Evolutionary conservation across 2,329 filamentous ascomycete genomes (phyloP).

Genomic region (Neonectria coccinea): DNA sequence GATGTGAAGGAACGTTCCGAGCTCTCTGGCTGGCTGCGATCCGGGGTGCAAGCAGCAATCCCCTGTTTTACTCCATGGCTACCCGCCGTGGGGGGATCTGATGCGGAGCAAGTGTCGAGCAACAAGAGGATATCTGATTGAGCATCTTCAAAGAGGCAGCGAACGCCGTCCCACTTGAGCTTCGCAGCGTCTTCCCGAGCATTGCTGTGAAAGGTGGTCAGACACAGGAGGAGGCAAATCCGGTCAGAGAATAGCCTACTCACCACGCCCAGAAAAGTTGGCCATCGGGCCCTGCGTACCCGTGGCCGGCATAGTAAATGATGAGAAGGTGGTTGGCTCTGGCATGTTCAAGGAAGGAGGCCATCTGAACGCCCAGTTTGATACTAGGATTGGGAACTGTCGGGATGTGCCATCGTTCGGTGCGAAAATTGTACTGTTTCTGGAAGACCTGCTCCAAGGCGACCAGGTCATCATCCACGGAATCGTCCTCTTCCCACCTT

Average conservation of each 20-base stretch:
- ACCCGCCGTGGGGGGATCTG: slow-evolving; percentile 62
- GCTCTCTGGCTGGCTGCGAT: slow-evolving; percentile 59
- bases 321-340: slow-evolving; percentile 70
- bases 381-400: slow-evolving; percentile 68
- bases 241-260: slow-evolving; percentile 49
- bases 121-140: slow-evolving; percentile 72
- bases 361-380: slow-evolving; percentile 71
- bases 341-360: slow-evolving; percentile 69
- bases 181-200: slow-evolving; percentile 68
- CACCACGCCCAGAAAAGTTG: slow-evolving; percentile 77
- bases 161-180: slow-evolving; percentile 73
- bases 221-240: slow-evolving; percentile 42
- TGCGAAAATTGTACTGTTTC: slow-evolving; percentile 71
- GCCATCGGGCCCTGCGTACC: slow-evolving; percentile 68
- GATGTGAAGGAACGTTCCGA: slow-evolving; percentile 69
- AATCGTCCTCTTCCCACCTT: slow-evolving; percentile 71
- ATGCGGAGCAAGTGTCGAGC: slow-evolving; percentile 70
- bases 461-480: slow-evolving; percentile 64
- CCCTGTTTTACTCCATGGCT: slow-evolving; percentile 71
- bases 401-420: slow-evolving; percentile 71
- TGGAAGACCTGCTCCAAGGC: slow-evolving; percentile 69
- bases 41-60: slow-evolving; percentile 69
- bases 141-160: slow-evolving; percentile 71
- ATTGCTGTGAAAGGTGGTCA: slow-evolving; percentile 62
- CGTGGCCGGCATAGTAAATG: slow-evolving; percentile 73